Base-by-base conservation (phyloP, 495 filamentous ascomycete species). In the Talaromyces nanjingensis region DNA sequence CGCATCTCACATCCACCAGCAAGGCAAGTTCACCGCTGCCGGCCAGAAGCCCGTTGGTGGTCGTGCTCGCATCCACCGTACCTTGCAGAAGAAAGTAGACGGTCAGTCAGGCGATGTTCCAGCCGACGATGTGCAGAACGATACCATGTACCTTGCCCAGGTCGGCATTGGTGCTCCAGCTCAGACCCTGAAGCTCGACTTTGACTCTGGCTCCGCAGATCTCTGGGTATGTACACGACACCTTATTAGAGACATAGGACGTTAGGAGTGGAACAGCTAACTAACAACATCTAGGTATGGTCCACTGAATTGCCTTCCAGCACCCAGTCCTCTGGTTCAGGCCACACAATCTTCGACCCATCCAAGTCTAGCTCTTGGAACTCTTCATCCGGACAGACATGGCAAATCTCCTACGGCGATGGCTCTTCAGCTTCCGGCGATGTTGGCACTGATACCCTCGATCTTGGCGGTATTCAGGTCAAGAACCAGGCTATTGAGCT, bases 161-260 rank as follows among this genome's bases (percentile, higher is more conserved):
- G 83, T 92, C 49, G 64, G 70, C 6, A 87, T 92, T 67, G 90
- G 90, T 31, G 89, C 84, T 1, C 88, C 89, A 9, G 75, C 78
- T 2, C 89, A 92, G 78, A 86, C 73, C 45, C 59, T 91, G 63
- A 82, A 76, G 57, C 70, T 92, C 56, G 86, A 91, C 70, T 91
- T 92, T 66, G 89, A 93, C 73, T 91, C 89, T 31, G 90, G 88
- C 11, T 90, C 87, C 53, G 79, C 87, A 6, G 89, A 92, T 80
- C 79, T 91, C 45, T 93, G 89, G 90, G 89, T 93, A 79, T 64
- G 81, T 68, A 20, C 24, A 25, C 49, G 57, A 45, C 7, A n/a
- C 45, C 25, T 3, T 2, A 31, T 25, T n/a, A 14, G 39, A 59
- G 14, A 53, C 4, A 4, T 8, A 0, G 4, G 16, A 14, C 14